Evolutionary conservation across 2,329 filamentous ascomycete species (phyloP), one percentile per base, ranked within the genome.

Genomic region (Trichoderma brevicompactum): DNA sequence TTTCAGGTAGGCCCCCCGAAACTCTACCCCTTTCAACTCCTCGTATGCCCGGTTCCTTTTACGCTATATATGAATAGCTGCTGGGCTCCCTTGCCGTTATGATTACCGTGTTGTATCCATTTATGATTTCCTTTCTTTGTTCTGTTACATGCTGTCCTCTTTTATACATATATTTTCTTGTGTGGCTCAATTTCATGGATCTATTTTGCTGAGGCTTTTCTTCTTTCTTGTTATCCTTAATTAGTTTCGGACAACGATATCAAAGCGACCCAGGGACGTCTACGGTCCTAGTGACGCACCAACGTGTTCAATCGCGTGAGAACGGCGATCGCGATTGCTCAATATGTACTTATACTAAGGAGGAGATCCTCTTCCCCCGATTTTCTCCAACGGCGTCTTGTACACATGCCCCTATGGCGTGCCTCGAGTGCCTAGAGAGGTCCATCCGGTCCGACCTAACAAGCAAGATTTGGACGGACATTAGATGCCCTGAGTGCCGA

Each of bases 401-500:
- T 67, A 69, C 53, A 2, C 78, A 80, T 56, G 17, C 72, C 1
- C 75, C 77, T 2, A 67, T 41, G 1, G 72, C 76, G 12, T 80
- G 79, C 40, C 69, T 76, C 9, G 72, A 73, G 15, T 80, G 79
- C 44, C 34, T 80, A 3, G 70, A 73, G 8, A 68, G 70, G 7
- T 78, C 74, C 2, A 78, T 80, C 43, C 69, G 69, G 28, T 72
- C 73, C 2, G 76, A 78, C 53, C 54, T 80, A 13, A 70, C 70
- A 36, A 73, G 54, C 67, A 76, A 74, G 23, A 65, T 76, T 2
- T 82, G 80, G 79, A 78, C 80, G 40, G 76, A 81, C 9, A 79
- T 87, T 46, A 75, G 74, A 50, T 88, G 85, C 59, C 83, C 84
- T 0, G 80, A 84, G 56, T 88, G 85, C 67, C 69, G 76, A 3